Evolutionary conservation across 371 early-diverging fungal genomes (phyloP), one percentile per base, ranked within the genome.

Genomic region (Zychaea mexicana): DNA sequence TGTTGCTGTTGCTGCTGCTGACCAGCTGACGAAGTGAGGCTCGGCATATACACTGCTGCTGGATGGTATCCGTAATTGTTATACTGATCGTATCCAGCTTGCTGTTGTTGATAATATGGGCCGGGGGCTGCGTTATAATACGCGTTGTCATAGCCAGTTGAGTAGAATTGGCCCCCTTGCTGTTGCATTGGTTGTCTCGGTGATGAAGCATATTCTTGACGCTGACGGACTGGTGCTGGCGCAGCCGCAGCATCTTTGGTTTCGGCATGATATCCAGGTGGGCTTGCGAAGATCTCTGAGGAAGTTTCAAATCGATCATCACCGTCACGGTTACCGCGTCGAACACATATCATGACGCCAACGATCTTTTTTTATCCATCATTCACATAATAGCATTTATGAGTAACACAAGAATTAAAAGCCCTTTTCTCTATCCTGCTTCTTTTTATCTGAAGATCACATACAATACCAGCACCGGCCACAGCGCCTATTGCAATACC

Each of bases 401-500:
- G n/a, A n/a, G n/a, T n/a, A n/a, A n/a, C n/a, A n/a, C n/a, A n/a
- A n/a, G n/a, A n/a, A n/a, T n/a, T n/a, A n/a, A n/a, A n/a, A n/a
- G n/a, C n/a, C n/a, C n/a, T n/a, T n/a, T n/a, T n/a, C n/a, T n/a
- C n/a, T n/a, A n/a, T n/a, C n/a, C n/a, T n/a, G n/a, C n/a, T n/a
- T n/a, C n/a, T n/a, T n/a, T n/a, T n/a, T n/a, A n/a, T n/a, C 22
- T 10, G 28, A 22, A 32, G 17, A 32, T 10, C 22, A 58, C 45
- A 36, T 61, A 61, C 62, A 24, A 52, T 24, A n/a, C 33, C 52
- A 12, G 42, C 27, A 7, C 36, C 54, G 19, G 53, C 62, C 17
- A 61, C 62, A 4, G 36, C 62, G 24, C 62, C 62, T 53, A 61
- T 39, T 19, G 62, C 54, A 53, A 61, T 53, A 22, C 62, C 62